Evolutionary conservation across 495 filamentous ascomycete genomes (phyloP).

Genomic region (Talaromyces adpressus): DNA sequence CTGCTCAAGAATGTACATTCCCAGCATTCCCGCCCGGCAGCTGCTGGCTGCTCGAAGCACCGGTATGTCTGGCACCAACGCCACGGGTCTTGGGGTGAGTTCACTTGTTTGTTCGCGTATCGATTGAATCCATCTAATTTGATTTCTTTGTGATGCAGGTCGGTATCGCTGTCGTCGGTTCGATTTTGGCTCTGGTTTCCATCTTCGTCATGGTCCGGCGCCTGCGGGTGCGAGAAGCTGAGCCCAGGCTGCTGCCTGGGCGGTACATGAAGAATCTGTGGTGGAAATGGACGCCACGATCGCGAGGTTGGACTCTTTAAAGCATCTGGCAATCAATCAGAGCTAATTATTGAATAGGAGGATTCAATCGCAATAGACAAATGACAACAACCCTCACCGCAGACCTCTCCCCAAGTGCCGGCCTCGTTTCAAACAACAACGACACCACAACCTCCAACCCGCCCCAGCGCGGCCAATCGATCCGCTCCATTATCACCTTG

Average conservation of each 20-base stretch:
- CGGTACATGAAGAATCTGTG: constrained; percentile 52
- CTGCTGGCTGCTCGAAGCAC: constrained; percentile 2
- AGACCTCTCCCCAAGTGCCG: not conserved
- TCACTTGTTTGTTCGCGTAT: not conserved
- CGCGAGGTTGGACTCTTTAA: not conserved
- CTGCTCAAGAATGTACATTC: constrained; percentile 5
- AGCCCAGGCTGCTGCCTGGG: constrained; percentile 53
- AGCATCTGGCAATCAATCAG: not conserved
- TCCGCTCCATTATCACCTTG: constrained; percentile 88
- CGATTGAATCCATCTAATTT: not conserved
- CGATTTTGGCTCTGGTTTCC: constrained; percentile 33
- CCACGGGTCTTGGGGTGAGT: not conserved
- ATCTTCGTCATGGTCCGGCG: constrained; percentile 40
- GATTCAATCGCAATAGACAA: constrained; percentile 16
- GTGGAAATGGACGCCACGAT: constrained; percentile 49
- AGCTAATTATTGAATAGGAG: constrained; percentile 26
- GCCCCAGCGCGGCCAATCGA: constrained; percentile 75
- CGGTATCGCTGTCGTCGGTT: constrained; percentile 27
- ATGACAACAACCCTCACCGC: constrained; percentile 12
- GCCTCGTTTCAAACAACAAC: constrained; percentile 10
- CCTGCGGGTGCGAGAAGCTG: constrained; percentile 40
- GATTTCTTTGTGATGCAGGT: constrained; percentile 13
- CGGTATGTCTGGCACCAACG: not conserved
- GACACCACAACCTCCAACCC: constrained; percentile 16
- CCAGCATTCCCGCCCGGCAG: not conserved